These are phyloP conservation scores for Hepatocystis sp. DNA, from an alignment of 169 alveolate genomes.

Conservation along the genomic window DNA sequence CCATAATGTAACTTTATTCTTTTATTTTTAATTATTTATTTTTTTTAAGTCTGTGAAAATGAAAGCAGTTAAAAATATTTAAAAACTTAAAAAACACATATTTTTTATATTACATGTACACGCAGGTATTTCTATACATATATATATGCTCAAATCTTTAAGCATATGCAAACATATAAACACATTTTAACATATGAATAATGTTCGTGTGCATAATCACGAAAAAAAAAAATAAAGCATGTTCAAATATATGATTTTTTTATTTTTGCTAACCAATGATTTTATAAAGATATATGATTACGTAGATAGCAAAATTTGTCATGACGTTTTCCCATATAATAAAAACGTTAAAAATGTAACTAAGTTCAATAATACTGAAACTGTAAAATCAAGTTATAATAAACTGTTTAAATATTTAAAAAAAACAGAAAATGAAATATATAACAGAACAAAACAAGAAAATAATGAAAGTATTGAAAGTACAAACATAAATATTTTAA, in stretches of 20 bases:
- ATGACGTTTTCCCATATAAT: conserved; percentile 10
- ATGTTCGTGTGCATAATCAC: too few species aligned
- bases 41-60: too few species aligned
- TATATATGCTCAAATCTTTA: too few species aligned
- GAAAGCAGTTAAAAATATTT: too few species aligned
- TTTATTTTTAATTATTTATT: too few species aligned
- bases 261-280: conserved; percentile 40
- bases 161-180: too few species aligned
- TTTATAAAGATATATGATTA: conserved; percentile 12
- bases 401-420: conserved; percentile 4
- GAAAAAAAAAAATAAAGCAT: conserved; percentile 4
- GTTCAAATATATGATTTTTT: conserved; percentile 14
- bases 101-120: too few species aligned
- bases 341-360: background rate
- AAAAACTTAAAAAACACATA: too few species aligned
- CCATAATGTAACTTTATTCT: too few species aligned
- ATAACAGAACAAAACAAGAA: background rate
- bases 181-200: too few species aligned
- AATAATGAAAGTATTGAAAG: conserved; percentile 12
- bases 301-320: conserved; percentile 14
- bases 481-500: too few species aligned
- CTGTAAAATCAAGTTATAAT: conserved; percentile 8
- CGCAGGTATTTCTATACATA: too few species aligned
- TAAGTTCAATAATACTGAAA: conserved; percentile 6
- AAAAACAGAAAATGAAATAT: conserved; percentile 1